Conservation (phyloP, 2,329 filamentous ascomycete genomes). For the Fusarium abutilonis region DNA sequence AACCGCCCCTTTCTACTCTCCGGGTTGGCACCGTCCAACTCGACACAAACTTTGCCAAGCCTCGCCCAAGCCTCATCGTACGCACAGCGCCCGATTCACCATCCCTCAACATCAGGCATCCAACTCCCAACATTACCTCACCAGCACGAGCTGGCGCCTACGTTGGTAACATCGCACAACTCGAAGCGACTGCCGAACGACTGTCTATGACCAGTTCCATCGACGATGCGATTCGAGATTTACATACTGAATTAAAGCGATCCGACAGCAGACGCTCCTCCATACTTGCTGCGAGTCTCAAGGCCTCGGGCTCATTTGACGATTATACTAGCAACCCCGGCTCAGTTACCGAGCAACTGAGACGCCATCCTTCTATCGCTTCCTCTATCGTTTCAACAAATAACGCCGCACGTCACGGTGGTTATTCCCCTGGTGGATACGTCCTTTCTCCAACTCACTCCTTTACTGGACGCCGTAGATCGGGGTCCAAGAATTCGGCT, state of each 20-base stretch:
- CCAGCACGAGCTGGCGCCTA: conserved; percentile 67
- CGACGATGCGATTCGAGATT: conserved; percentile 78
- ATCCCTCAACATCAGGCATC: conserved; percentile 62
- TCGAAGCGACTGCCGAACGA: conserved; percentile 79
- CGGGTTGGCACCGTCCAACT: conserved; percentile 55
- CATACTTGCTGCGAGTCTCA: conserved; percentile 60
- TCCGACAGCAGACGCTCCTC: conserved; percentile 74
- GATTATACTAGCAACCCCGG: conserved; percentile 42
- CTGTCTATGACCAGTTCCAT: conserved; percentile 80
- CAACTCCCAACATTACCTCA: conserved; percentile 67
- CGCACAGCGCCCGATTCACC: conserved; percentile 58
- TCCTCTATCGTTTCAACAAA: conserved; percentile 77
- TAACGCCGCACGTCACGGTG: conserved; percentile 71
- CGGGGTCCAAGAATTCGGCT: conserved; percentile 63
- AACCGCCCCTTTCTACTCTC: conserved; percentile 45
- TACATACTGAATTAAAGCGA: conserved; percentile 76
- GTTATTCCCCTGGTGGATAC: conserved; percentile 74
- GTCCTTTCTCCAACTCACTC: conserved; percentile 74
- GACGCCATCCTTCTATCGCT: conserved; percentile 59
- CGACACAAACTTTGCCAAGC: conserved; percentile 55
- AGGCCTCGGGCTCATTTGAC: conserved; percentile 49
- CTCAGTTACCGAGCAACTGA: conserved; percentile 45
- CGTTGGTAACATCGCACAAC: conserved; percentile 73
- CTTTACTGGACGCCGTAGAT: conserved; percentile 64
- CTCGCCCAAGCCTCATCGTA: conserved; percentile 58